Evolutionary conservation across 2,329 filamentous ascomycete genomes (phyloP).

Genomic region (Huntiella decipiens): DNA sequence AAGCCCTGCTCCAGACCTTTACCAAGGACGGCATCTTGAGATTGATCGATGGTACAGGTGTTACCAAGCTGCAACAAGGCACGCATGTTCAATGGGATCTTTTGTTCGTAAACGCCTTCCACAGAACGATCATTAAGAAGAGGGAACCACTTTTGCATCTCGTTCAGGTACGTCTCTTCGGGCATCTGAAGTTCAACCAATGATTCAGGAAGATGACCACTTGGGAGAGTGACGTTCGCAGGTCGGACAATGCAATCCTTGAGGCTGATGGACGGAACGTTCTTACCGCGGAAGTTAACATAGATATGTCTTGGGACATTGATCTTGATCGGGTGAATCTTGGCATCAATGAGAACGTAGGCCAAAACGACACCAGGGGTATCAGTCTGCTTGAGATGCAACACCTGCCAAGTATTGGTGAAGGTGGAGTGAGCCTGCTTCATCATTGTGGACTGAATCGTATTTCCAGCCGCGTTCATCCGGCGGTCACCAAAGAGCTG

Average conservation of each 20-base stretch:
- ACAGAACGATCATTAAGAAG: slow-evolving; percentile 26
- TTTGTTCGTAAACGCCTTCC: slow-evolving; percentile 91
- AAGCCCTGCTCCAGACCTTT: slow-evolving; percentile 89
- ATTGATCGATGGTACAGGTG: slow-evolving; percentile 81
- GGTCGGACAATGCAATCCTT: slow-evolving; percentile 81
- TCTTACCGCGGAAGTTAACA: slow-evolving; percentile 73
- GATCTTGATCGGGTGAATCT: slow-evolving; percentile 73
- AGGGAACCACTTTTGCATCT: slow-evolving; percentile 29
- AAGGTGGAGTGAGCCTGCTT: slow-evolving; percentile 84
- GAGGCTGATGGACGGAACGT: slow-evolving; percentile 64
- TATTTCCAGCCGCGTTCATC: slow-evolving; percentile 25
- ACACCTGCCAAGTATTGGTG: slow-evolving; percentile 83
- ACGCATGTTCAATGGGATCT: slow-evolving; percentile 69
- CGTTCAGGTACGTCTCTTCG: slow-evolving; percentile 69
- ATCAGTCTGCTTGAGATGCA: slow-evolving; percentile 70
- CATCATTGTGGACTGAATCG: slow-evolving; percentile 54
- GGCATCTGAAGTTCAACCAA: slow-evolving; percentile 85
- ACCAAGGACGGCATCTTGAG: slow-evolving; percentile 73
- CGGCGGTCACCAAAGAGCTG: slow-evolving; percentile 85
- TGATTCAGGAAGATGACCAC: slow-evolving; percentile 83
- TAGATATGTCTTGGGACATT: slow-evolving; percentile 80
- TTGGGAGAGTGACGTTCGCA: slow-evolving; percentile 80
- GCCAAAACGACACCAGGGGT: slow-evolving; percentile 72
- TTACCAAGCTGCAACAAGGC: slow-evolving; percentile 82
- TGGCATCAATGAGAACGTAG: slow-evolving; percentile 82